phyloP scores from a whole-genome alignment of 2,329 filamentous ascomycete genomes.

The Fusarium pilosicola region DNA sequence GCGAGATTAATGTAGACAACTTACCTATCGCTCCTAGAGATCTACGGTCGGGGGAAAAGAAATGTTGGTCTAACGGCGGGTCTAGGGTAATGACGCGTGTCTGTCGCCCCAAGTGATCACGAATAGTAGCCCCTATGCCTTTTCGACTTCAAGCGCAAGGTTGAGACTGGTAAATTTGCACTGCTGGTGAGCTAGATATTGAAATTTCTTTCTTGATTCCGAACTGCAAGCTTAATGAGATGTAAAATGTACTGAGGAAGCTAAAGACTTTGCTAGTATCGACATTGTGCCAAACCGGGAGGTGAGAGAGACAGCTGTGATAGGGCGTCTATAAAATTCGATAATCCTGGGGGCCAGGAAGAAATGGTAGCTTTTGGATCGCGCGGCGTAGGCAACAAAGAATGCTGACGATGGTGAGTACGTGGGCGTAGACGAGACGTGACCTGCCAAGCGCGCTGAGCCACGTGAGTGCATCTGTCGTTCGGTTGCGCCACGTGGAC shows the following conservation, averaged over 20 bases:
- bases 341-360: rapidly evolving
- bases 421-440: background rate
- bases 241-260: no score
- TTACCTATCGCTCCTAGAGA: background rate
- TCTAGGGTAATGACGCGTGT: background rate
- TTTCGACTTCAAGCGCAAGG: background rate
- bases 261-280: no score
- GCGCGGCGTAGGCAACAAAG: rapidly evolving
- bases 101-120: background rate
- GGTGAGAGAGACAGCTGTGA: background rate
- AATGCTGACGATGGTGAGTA: background rate
- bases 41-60: background rate
- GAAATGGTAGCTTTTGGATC: rapidly evolving
- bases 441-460: background rate
- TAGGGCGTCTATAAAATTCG: rapidly evolving
- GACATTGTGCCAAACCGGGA: no score
- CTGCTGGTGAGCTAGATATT: background rate
- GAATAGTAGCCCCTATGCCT: background rate
- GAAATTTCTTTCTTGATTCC: rapidly evolving
- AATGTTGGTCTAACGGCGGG: background rate
- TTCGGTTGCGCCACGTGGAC: background rate
- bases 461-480: background rate
- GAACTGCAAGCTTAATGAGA: background rate
- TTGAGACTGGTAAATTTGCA: rapidly evolving
- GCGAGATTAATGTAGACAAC: rapidly evolving